Evolutionary conservation across 2,329 filamentous ascomycete genomes (phyloP).

Genomic region (Cucurbitaria berberidis): DNA sequence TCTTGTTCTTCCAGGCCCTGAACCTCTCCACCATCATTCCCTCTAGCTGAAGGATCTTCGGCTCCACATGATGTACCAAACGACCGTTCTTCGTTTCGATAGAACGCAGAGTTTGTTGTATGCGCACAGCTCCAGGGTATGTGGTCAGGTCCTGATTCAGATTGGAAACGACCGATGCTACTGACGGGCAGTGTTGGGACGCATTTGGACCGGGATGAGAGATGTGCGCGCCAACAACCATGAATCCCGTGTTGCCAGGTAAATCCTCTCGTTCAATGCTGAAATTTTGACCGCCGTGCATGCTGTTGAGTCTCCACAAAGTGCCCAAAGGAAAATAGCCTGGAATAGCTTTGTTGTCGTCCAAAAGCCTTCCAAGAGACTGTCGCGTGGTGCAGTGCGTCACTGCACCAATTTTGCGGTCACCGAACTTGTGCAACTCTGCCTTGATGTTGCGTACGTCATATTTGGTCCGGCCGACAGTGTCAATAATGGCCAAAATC

Average conservation of each 20-base stretch:
- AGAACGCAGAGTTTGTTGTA: not conserved
- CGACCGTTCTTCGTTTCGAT: not conserved
- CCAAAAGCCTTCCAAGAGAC: not conserved
- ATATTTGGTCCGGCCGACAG: not conserved
- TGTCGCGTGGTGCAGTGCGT: not conserved
- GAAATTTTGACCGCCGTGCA: not conserved
- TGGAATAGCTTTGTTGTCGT: not conserved
- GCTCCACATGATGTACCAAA: not conserved
- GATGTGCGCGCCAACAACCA: slow-evolving; percentile 9
- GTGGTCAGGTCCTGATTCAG: not conserved
- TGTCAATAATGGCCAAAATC: not conserved
- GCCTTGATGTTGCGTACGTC: not conserved
- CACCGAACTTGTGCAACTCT: slow-evolving; percentile 4
- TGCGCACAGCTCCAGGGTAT: not conserved
- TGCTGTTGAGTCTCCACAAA: not conserved
- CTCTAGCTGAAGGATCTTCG: not conserved
- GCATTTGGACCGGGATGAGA: slow-evolving; percentile 1
- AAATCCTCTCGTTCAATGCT: not conserved
- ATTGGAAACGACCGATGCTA: slow-evolving; percentile 7
- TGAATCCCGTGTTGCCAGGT: not conserved
- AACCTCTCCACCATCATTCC: slow-evolving; percentile 4
- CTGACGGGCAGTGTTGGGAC: slow-evolving; percentile 4
- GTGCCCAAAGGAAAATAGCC: not conserved
- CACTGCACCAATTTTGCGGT: slow-evolving; percentile 1
- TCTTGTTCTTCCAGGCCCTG: not conserved